These are phyloP conservation scores for Acanthamoeba triangularis DNA, from an alignment of 208 protist genomes.

Conservation along the genomic window DNA sequence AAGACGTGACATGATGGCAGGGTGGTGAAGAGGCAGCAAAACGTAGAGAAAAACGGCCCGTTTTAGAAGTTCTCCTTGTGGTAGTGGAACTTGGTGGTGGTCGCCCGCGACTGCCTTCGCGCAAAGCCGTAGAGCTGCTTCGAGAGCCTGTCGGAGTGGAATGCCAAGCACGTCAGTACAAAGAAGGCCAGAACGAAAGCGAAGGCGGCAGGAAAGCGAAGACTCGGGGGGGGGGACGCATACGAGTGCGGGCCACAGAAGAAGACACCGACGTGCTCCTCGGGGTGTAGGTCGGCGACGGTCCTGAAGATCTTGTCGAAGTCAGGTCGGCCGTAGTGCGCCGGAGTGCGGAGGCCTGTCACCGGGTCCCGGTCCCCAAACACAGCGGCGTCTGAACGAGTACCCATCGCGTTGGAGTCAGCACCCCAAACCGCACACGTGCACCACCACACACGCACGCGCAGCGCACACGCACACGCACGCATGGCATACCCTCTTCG, in stretches of 20 bases:
- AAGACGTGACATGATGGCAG: too few species aligned
- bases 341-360: slow-evolving; percentile 82
- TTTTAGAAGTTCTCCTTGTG: slow-evolving; percentile 89
- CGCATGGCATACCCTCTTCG: slow-evolving; percentile 56
- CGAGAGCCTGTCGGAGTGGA: slow-evolving; percentile 80
- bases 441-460: not conserved
- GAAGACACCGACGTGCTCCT: slow-evolving; percentile 82
- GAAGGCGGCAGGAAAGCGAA: not conserved
- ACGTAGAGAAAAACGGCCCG: not conserved
- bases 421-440: not conserved
- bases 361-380: not conserved
- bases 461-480: slow-evolving; percentile 21
- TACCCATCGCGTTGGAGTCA: not conserved
- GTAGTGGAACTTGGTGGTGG: slow-evolving; percentile 83
- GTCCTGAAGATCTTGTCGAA: slow-evolving; percentile 85
- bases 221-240: not conserved
- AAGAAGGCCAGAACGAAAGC: too few species aligned
- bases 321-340: slow-evolving; percentile 87
- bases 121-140: slow-evolving; percentile 80
- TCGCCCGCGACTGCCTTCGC: slow-evolving; percentile 78
- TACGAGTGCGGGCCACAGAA: slow-evolving; percentile 85
- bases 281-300: slow-evolving; percentile 72
- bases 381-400: not conserved
- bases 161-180: not conserved
- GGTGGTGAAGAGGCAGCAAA: too few species aligned